These are phyloP conservation scores for Nemania sp. DNA, from an alignment of 2,329 filamentous ascomycete species.

Conservation along the genomic window DNA sequence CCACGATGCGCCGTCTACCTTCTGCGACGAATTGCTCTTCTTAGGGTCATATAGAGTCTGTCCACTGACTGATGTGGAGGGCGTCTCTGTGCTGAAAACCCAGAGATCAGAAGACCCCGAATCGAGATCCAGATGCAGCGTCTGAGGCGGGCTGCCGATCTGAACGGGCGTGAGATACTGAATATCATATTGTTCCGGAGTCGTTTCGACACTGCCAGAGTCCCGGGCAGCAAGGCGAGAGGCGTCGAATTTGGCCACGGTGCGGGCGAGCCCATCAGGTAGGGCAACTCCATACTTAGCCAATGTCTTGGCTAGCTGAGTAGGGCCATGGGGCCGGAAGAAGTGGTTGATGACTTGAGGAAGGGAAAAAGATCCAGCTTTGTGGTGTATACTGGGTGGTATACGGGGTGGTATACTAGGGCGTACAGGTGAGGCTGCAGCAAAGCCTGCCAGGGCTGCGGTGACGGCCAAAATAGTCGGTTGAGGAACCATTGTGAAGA, in stretches of 20 bases:
- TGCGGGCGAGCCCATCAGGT: constrained; percentile 31
- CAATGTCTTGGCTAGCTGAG: constrained; percentile 34
- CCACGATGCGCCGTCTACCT: constrained; percentile 34
- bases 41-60: constrained; percentile 35
- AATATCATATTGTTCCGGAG: constrained; percentile 33
- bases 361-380: constrained; percentile 31
- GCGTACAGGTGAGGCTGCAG: constrained; percentile 27
- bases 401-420: too few species aligned
- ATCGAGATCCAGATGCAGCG: constrained; percentile 40
- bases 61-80: constrained; percentile 24
- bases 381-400: constrained; percentile 15
- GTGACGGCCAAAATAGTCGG: constrained; percentile 5
- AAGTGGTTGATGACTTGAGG: constrained; percentile 32
- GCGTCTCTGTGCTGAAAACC: constrained; percentile 38
- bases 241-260: constrained; percentile 25
- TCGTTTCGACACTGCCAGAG: constrained; percentile 30
- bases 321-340: constrained; percentile 33
- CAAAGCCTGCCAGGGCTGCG: constrained; percentile 31
- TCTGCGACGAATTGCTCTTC: constrained; percentile 32
- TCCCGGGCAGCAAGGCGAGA: constrained; percentile 22
- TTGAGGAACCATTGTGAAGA: constrained; percentile 14
- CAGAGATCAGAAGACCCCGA: constrained; percentile 41
- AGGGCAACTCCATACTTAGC: constrained; percentile 35
- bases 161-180: constrained; percentile 38
- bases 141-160: constrained; percentile 39